Evolutionary conservation across 805 yeast species (phyloP).

Genomic region (Barnettozyma botsteinii): DNA sequence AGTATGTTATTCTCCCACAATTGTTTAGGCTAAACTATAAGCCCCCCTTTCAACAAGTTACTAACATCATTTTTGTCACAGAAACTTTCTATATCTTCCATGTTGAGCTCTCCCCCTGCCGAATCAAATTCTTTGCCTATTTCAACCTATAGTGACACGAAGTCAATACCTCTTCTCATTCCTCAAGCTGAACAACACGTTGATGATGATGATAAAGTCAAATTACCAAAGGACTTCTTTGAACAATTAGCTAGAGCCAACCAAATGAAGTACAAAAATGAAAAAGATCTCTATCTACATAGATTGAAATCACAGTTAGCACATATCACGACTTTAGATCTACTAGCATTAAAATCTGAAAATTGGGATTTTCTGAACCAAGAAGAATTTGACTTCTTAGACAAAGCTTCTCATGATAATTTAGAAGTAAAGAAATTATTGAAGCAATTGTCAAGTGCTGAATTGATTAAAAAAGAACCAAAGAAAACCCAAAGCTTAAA

Average conservation of each 20-base stretch:
- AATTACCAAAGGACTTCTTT: constrained; percentile 13
- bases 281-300: constrained; percentile 21
- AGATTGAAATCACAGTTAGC: constrained; percentile 21
- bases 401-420: constrained; percentile 22
- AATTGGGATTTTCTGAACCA: constrained; percentile 25
- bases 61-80: not conserved
- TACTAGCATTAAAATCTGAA: constrained; percentile 20
- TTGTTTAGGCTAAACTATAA: not conserved
- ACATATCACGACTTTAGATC: constrained; percentile 24
- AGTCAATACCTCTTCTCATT: not conserved
- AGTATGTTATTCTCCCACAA: too few relatives aligned
- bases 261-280: constrained; percentile 15
- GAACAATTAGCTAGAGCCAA: constrained; percentile 19
- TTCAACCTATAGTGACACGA: not conserved
- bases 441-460: constrained; percentile 24
- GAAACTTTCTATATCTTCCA: constrained; percentile 4
- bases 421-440: constrained; percentile 24
- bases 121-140: not conserved
- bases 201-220: not conserved
- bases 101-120: constrained; percentile 6
- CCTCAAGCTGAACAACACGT: not conserved
- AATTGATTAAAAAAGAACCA: constrained; percentile 19
- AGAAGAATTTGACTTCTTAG: constrained; percentile 24
- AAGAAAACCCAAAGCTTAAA: constrained; percentile 4
- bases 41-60: not conserved